These are phyloP conservation scores for Drosera spatulata DNA, from an alignment of 179 eudicot genomes.

Conservation along the genomic window DNA sequence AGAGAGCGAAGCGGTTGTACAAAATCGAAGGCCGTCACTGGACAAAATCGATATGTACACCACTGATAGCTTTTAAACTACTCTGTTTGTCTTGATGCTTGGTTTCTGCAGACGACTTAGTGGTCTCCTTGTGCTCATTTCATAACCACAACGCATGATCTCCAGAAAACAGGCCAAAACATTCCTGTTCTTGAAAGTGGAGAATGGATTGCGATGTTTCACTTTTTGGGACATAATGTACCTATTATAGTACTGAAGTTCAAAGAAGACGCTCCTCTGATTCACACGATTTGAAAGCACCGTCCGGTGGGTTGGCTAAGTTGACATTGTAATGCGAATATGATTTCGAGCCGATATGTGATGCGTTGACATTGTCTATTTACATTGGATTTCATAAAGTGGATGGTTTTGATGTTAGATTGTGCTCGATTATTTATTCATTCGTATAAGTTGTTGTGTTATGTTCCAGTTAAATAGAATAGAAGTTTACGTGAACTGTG, in stretches of 20 bases:
- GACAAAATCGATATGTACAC: conserved; percentile 76
- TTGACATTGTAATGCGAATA: too few relatives aligned
- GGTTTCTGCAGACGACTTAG: not conserved
- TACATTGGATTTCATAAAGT: too few relatives aligned
- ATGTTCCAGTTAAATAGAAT: too few relatives aligned
- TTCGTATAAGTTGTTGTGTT: too few relatives aligned
- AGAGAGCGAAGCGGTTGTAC: conserved; percentile 3
- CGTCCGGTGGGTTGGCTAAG: conserved; percentile 65
- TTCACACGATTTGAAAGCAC: conserved; percentile 44
- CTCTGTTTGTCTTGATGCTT: conserved; percentile 1
- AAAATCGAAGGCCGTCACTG: conserved; percentile 87
- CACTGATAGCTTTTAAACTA: not conserved
- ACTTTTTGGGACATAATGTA: conserved; percentile 94
- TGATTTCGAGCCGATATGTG: too few relatives aligned
- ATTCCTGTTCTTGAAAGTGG: conserved; percentile 96
- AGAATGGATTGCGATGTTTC: conserved; percentile 95
- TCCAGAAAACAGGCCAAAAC: conserved; percentile 91
- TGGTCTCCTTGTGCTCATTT: conserved; percentile 94
- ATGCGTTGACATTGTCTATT: too few relatives aligned
- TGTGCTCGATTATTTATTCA: too few relatives aligned
- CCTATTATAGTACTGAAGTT: conserved; percentile 88
- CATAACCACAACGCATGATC: conserved; percentile 92
- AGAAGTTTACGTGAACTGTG: too few relatives aligned
- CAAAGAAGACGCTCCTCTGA: conserved; percentile 43
- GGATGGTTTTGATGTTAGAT: too few relatives aligned